Base-by-base conservation (phyloP, 306 rosid genomes). In the Begonia peltatifolia region DNA sequence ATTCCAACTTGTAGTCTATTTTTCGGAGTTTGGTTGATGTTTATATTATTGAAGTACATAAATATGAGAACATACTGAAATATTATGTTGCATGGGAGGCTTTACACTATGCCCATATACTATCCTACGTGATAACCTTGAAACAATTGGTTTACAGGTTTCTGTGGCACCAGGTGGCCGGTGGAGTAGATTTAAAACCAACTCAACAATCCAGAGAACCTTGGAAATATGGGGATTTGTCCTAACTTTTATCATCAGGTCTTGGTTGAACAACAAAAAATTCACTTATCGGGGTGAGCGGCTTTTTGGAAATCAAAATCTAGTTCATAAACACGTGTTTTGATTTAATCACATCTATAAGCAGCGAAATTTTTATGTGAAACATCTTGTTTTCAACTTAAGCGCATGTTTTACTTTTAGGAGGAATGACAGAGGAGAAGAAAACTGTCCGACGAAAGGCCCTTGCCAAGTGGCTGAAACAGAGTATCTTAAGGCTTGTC, bases 211-310 rank as follows among this genome's bases (percentile, higher is more conserved):
- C 35, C 99, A 90, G 76, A 83, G 99, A 69, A 86, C 95, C 47
- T 63, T 90, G 76, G 99, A 86, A 69, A 90, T 90, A 66, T 90
- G 99, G 99, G 99, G 99, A 72, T 90, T 80, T 73, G 99, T 90
- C 73, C n/a, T 90, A 44, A 57, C 65, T 18, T 90, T 90, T 71
- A 41, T 86, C 57, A 62, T 83, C 41, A 90, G 75, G 75, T 76
- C 95, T 66, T 90, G 99, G 99, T 59, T 82, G 67, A 70, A 75
- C 74, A 77, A 58, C 60, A 80, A 59, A 72, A 90, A 90, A 54
- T 86, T 90, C 53, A 59, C 94, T 53, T 90, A 90, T 62, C 68
- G 30, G 83, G 99, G 95, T 86, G 47, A 60, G 63, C 58, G 36
- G 10, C 53, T 59, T 60, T 6, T 23, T 9, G 9, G 23, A 52